Conservation (phyloP, 78 protist species). For the Isochrysis galbana region DNA sequence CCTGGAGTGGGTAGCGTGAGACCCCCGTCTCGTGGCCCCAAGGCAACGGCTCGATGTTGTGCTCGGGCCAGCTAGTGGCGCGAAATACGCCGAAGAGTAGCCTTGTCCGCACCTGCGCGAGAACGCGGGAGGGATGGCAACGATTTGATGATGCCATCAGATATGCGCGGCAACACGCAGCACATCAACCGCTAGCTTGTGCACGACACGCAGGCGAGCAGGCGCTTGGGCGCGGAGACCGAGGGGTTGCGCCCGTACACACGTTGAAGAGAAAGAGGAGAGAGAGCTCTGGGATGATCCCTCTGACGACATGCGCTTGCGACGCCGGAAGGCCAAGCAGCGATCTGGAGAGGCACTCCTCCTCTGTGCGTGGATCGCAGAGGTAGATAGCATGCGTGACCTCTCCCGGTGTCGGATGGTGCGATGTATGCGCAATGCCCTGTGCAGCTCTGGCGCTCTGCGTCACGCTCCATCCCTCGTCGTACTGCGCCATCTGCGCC, state of each 20-base stretch:
- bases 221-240: neutral
- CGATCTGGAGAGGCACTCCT: neutral
- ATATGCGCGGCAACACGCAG: no score
- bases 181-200: neutral
- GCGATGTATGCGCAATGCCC: no score
- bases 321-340: neutral
- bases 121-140: no score
- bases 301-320: neutral
- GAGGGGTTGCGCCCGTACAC: neutral
- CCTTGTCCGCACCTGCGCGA: neutral
- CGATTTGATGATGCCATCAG: no score
- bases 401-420: no score
- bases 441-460: no score
- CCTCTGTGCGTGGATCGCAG: conserved; percentile 9
- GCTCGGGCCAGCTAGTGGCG: conserved; percentile 20
- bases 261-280: conserved; percentile 5
- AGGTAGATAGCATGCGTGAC: neutral
- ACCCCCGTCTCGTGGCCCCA: neutral
- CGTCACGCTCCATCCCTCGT: no score
- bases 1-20: conserved; percentile 19
- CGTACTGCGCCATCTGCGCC: no score
- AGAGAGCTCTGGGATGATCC: neutral
- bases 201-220: neutral
- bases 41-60: neutral
- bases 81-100: neutral